A percentile compares a stretch with the other conserved stretches of the same genome.
phyloP scores from a whole-genome alignment of 78 protist genomes.

The Pigoraptor vietnamica region DNA sequence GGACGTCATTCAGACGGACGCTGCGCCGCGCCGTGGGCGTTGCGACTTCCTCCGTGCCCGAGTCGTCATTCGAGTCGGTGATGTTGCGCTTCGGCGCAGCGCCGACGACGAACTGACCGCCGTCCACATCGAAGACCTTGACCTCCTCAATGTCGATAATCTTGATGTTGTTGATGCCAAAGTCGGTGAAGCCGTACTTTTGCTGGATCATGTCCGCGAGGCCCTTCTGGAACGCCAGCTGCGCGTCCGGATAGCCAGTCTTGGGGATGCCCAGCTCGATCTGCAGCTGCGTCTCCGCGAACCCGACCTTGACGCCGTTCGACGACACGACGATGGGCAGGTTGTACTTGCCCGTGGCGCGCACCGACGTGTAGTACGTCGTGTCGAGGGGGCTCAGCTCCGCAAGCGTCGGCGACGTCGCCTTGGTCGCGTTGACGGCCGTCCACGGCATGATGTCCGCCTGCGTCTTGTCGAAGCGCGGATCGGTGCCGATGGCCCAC shows the following conservation, averaged over 20 bases:
- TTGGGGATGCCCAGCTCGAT: background rate
- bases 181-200: background rate
- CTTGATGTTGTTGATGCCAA: background rate
- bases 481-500: background rate
- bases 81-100: background rate
- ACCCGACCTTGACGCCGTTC: background rate
- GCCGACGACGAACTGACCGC: background rate
- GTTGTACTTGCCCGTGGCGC: background rate
- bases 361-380: background rate
- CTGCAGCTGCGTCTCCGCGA: background rate
- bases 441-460: background rate
- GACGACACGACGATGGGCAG: background rate
- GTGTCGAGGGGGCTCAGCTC: background rate
- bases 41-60: too few species aligned
- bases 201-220: background rate
- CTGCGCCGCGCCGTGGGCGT: too few species aligned
- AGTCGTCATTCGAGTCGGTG: too few species aligned
- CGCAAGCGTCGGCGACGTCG: background rate
- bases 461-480: background rate
- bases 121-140: background rate
- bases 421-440: background rate
- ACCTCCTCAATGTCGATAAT: background rate
- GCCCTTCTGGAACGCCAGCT: background rate
- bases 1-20: too few species aligned
- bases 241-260: background rate